Conservation (phyloP, 176 grass and related monocot genomes). For the Dendrocalamus sinicus region DNA sequence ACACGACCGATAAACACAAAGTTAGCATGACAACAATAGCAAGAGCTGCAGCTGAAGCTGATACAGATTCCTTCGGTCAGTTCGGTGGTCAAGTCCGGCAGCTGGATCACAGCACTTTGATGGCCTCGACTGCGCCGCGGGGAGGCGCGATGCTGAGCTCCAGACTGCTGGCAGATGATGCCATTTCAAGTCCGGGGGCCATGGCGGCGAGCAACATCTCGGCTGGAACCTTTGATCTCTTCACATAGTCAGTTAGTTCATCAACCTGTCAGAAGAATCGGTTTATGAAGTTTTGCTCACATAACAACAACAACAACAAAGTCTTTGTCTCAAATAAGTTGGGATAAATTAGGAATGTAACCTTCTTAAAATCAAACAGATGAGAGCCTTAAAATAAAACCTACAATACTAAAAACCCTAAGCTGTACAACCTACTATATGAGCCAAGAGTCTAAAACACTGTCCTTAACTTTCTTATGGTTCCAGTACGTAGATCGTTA, state of each 20-base stretch:
- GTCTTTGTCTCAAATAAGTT: no score
- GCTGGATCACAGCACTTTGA: slow-evolving; percentile 65
- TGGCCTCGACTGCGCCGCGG: slow-evolving; percentile 41
- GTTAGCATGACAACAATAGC: slow-evolving; percentile 25
- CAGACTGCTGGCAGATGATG: slow-evolving; percentile 46
- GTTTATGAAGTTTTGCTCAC: not conserved
- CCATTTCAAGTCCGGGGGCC: slow-evolving; percentile 37
- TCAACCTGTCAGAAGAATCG: slow-evolving; percentile 31
- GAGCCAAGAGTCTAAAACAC: no score
- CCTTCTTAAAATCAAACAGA: no score
- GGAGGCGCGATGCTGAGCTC: slow-evolving; percentile 82
- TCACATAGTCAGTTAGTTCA: not conserved
- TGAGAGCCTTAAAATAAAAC: no score
- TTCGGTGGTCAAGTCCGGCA: not conserved
- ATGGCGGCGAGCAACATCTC: slow-evolving; percentile 45
- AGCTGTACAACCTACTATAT: no score
- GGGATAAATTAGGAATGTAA: no score
- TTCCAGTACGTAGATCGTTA: no score
- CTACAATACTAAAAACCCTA: no score
- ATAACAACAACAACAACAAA: no score
- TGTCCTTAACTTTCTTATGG: no score
- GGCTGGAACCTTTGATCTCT: not conserved
- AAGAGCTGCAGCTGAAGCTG: slow-evolving; percentile 14
- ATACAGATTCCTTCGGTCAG: not conserved
- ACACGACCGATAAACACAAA: slow-evolving; percentile 1